Percentiles rank a stretch among this genome's conserved stretches.
Evolutionary conservation across 257 asterid genomes (phyloP).

Genomic region (Plantago ovata): DNA sequence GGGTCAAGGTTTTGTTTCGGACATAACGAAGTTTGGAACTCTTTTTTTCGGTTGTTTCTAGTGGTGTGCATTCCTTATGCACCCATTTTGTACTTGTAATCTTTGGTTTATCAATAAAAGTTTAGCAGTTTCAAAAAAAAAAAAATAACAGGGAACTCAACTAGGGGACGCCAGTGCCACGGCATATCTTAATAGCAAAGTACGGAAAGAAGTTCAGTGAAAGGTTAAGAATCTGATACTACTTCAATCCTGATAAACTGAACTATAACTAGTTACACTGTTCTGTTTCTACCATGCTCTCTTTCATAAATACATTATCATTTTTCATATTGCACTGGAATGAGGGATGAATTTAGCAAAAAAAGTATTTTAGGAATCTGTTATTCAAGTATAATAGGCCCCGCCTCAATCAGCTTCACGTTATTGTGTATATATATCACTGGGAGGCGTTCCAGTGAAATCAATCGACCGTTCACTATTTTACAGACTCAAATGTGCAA

Average conservation of each 20-base stretch:
- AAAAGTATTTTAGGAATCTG: background rate
- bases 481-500: background rate
- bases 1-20: too few relatives aligned
- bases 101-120: too few relatives aligned
- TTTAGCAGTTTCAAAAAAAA: too few relatives aligned
- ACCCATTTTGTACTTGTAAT: too few relatives aligned
- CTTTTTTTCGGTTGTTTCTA: too few relatives aligned
- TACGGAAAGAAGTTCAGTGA: background rate
- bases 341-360: background rate
- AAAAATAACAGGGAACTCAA: too few relatives aligned
- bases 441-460: conserved; percentile 10
- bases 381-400: too few relatives aligned
- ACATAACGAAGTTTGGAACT: too few relatives aligned
- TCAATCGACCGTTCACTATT: background rate
- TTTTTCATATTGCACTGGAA: background rate
- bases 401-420: background rate
- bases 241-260: background rate
- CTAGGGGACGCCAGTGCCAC: too few relatives aligned
- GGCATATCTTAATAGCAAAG: background rate
- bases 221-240: background rate
- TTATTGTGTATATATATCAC: background rate
- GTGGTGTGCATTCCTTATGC: too few relatives aligned
- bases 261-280: background rate
- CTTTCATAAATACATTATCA: background rate
- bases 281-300: background rate